Evolutionary conservation across 306 rosid species (phyloP).

Genomic region (Vigna radiata): DNA sequence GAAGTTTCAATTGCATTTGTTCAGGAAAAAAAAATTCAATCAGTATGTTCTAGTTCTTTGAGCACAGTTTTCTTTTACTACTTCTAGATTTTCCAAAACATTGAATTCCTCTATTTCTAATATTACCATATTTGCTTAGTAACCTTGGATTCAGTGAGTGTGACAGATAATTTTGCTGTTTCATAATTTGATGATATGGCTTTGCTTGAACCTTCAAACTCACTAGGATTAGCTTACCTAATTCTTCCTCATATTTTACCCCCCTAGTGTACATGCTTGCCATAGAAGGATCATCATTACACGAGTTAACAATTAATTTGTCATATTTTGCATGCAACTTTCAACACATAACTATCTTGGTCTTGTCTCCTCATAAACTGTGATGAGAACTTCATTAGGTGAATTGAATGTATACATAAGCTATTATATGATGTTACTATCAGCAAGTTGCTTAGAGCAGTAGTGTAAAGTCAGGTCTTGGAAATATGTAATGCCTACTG

Average conservation of each 20-base stretch:
- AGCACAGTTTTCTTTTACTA: background rate
- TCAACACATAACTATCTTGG: background rate
- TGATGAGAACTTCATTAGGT: conserved; percentile 1
- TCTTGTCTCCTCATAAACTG: background rate
- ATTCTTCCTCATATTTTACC: background rate
- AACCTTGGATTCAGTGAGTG: background rate
- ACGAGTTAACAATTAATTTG: background rate
- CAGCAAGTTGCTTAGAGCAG: background rate
- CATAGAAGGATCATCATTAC: conserved; percentile 1
- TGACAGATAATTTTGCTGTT: background rate
- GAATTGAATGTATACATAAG: background rate
- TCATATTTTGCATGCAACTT: background rate
- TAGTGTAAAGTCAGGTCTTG: background rate
- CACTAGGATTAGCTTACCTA: background rate
- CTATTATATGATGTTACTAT: background rate
- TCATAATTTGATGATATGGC: conserved; percentile 8
- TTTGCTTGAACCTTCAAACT: conserved; percentile 7
- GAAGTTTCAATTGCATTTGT: conserved; percentile 92
- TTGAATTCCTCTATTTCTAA: background rate
- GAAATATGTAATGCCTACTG: conserved; percentile 3
- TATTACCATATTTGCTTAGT: background rate
- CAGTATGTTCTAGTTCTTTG: conserved; percentile 63
- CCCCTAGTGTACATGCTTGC: background rate
- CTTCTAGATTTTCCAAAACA: background rate
- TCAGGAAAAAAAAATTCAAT: conserved; percentile 84